These are phyloP conservation scores for Ogataea haglerorum DNA, from an alignment of 805 yeast species.

Conservation along the genomic window DNA sequence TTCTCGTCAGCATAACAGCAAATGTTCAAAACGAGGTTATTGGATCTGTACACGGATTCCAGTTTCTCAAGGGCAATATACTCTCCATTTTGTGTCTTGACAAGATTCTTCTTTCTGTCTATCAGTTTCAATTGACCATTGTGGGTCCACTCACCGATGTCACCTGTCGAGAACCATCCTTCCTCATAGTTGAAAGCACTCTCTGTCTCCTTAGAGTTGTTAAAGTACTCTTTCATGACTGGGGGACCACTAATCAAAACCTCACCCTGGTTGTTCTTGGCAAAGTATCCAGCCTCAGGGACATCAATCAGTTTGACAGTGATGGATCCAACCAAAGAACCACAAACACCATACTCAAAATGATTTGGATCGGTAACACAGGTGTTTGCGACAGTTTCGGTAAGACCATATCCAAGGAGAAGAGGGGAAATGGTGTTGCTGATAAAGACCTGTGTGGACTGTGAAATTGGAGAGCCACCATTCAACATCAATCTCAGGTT, in stretches of 20 bases:
- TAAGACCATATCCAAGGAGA: constrained; percentile 93
- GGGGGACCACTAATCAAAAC: constrained; percentile 73
- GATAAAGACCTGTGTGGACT: constrained; percentile 78
- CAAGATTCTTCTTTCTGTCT: constrained; percentile 94
- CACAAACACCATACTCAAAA: constrained; percentile 74
- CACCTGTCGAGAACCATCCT: constrained; percentile 97
- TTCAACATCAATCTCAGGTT: constrained; percentile 65
- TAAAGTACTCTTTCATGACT: constrained; percentile 74
- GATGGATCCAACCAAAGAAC: constrained; percentile 77
- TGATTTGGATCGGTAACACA: constrained; percentile 61
- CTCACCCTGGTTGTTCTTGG: constrained; percentile 92
- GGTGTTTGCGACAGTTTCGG: constrained; percentile 93
- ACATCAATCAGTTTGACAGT: constrained; percentile 90
- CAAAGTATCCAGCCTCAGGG: constrained; percentile 84
- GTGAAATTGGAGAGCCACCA: constrained; percentile 90
- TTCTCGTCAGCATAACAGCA: constrained; percentile 90
- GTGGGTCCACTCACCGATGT: constrained; percentile 88
- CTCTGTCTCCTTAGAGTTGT: constrained; percentile 77
- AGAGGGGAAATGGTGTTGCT: constrained; percentile 75
- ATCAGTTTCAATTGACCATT: constrained; percentile 78
- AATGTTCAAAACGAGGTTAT: constrained; percentile 68
- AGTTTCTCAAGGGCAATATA: constrained; percentile 95
- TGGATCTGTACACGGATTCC: constrained; percentile 87
- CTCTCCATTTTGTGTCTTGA: constrained; percentile 95
- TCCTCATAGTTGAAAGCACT: constrained; percentile 69